Evolutionary conservation across 164 flowering plant species (phyloP).

Genomic region (Aristolochia contorta): DNA sequence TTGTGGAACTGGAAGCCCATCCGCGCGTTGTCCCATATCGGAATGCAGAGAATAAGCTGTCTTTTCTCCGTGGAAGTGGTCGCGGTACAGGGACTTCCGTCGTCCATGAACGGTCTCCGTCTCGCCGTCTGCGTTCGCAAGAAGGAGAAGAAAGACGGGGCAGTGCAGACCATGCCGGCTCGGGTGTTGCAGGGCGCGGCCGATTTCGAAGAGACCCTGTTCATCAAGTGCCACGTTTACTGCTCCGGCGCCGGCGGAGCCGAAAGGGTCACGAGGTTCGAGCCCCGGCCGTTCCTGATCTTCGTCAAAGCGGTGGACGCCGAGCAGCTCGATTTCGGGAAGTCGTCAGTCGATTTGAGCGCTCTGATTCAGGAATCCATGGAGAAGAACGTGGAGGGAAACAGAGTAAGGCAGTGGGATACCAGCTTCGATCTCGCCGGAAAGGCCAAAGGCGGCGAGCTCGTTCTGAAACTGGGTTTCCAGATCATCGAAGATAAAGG

Average conservation of each 20-base stretch:
- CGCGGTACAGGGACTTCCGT: conserved; percentile 59
- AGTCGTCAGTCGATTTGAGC: conserved; percentile 61
- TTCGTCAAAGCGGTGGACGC: conserved; percentile 76
- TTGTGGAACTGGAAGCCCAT: conserved; percentile 95
- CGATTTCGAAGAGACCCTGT: conserved; percentile 87
- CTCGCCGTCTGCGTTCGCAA: conserved; percentile 71
- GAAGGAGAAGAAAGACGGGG: conserved; percentile 83
- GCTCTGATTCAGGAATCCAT: conserved; percentile 66
- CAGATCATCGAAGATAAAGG: conserved; percentile 94
- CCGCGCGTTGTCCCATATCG: conserved; percentile 65
- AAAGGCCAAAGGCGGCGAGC: conserved; percentile 83
- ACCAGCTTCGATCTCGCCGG: conserved; percentile 49
- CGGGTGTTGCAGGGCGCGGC: conserved; percentile 82
- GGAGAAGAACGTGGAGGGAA: conserved; percentile 54
- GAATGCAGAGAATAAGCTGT: conserved; percentile 72
- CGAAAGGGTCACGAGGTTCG: conserved; percentile 34
- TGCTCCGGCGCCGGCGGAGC: conserved; percentile 27
- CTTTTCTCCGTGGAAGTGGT: conserved; percentile 90
- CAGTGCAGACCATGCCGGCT: conserved; percentile 89
- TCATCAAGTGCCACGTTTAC: conserved; percentile 67
- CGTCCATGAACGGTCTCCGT: conserved; percentile 93
- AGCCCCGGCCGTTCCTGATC: conserved; percentile 70
- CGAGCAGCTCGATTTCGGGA: conserved; percentile 73
- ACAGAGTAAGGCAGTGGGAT: conserved; percentile 78
- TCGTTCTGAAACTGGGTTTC: conserved; percentile 69